Evolutionary conservation across 208 protist genomes (phyloP), one percentile per base, ranked within the genome.

Genomic region (Crithidia expoeki): DNA sequence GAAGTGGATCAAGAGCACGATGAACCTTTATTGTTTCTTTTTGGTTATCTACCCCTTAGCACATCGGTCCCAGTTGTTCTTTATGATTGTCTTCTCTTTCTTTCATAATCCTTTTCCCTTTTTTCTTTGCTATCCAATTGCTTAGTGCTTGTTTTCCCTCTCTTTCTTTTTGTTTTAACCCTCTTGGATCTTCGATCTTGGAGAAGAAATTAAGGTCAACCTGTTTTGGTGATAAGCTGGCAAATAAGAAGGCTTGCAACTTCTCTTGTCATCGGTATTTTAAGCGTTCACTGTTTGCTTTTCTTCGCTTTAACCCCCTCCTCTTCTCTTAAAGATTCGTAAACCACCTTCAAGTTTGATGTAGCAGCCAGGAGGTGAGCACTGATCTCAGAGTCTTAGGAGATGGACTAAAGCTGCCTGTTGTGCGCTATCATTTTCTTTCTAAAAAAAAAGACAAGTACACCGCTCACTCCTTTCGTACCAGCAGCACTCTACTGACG

Each of bases 1-100:
- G 19, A 30, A 32, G 23, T 27, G 30, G 34, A 23, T 21, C 36
- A 34, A n/a, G 34, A 47, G 38, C 21, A 34, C 23, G 4, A 50
- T 11, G 34, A 50, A 25, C 40, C 11, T 34, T 58, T 11, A 36
- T 25, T 62, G 25, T 34, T 62, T 62, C 34, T 40, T 32, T n/a
- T 44, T 62, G 11, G n/a, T 50, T 30, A 33, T 51, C 40, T 62
- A 50, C 57, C 34, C 52, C 27, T 64, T 64, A 23, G 40, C 38
- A 50, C 58, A 52, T 64, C 58, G 58, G 58, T 64, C 23, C 49
- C 17, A 30, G 12, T 61, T 44, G 6, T 25, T 32, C 34, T 42
- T 40, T 28, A 1, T 10, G 44, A 38, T 46, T 66, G n/a, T 16
- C 60, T 57, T 55, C 1, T 19, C 33, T 51, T 52, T 58, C 7